Percentiles rank a stretch among this genome's conserved stretches.
These are phyloP conservation scores for Phialemonium atrogriseum DNA, from an alignment of 2,329 filamentous ascomycete genomes.

Conservation along the genomic window DNA sequence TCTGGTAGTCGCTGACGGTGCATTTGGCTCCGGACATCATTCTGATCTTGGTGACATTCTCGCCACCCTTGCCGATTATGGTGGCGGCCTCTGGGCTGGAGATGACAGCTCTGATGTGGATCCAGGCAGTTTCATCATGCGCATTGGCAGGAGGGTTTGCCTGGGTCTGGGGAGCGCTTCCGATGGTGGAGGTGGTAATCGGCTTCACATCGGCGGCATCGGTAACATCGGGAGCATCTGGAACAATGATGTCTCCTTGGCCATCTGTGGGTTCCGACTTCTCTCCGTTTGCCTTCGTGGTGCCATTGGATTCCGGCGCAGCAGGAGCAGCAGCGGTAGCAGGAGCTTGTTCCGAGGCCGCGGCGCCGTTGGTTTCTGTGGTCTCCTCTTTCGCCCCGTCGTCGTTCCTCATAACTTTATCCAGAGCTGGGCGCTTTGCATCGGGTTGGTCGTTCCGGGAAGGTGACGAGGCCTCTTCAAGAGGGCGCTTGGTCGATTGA, in stretches of 20 bases:
- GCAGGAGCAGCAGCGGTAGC: conserved; percentile 20
- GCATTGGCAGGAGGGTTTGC: conserved; percentile 40
- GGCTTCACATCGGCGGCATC: conserved; percentile 52
- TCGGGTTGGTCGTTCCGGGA: conserved; percentile 92
- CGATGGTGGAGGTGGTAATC: conserved; percentile 26
- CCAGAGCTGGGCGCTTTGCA: conserved; percentile 90
- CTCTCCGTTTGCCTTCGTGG: conserved; percentile 40
- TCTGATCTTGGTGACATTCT: conserved; percentile 96
- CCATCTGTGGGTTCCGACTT: conserved; percentile 45
- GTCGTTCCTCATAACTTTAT: conserved; percentile 75
- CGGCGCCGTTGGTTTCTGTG: conserved; percentile 26
- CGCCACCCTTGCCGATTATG: conserved; percentile 95
- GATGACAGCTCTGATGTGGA: conserved; percentile 94
- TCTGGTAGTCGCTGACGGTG: conserved; percentile 96
- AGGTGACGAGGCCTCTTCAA: conserved; percentile 94
- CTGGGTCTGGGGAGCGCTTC: conserved; percentile 30
- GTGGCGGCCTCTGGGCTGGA: conserved; percentile 96
- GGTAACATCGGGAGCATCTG: conserved; percentile 54
- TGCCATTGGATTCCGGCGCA: conserved; percentile 38
- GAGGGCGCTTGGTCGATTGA: conserved; percentile 77
- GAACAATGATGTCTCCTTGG: conserved; percentile 62
- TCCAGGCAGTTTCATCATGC: conserved; percentile 91
- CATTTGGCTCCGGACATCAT: conserved; percentile 95
- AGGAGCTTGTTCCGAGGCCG: conserved; percentile 11
- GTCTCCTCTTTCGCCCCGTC: conserved; percentile 41